Percentiles rank a stretch among this genome's conserved stretches.
phyloP scores from a whole-genome alignment of 257 asterid genomes.

The Mitragyna speciosa region DNA sequence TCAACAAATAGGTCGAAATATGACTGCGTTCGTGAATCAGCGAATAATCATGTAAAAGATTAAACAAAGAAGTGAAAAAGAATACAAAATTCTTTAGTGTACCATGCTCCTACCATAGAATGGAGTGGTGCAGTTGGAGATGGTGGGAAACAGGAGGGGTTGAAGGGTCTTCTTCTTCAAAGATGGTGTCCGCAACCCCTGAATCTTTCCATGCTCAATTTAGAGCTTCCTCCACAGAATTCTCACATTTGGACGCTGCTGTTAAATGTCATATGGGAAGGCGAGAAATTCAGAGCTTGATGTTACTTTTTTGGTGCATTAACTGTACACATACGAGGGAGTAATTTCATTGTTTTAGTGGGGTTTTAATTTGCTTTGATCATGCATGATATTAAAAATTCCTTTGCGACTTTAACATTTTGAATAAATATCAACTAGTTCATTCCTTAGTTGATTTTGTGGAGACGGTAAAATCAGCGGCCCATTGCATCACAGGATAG shows the following conservation, averaged over 20 bases:
- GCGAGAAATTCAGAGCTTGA: conserved; percentile 10
- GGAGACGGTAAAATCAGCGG: not conserved
- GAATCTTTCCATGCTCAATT: conserved; percentile 45
- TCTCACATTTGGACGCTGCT: conserved; percentile 1
- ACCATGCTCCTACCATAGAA: conserved; percentile 37
- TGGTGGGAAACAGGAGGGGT: conserved; percentile 37
- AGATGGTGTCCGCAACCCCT: conserved; percentile 69
- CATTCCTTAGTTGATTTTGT: not conserved
- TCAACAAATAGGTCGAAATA: not conserved
- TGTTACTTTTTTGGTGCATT: conserved; percentile 43
- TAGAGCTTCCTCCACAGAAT: conserved; percentile 13
- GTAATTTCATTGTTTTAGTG: conserved; percentile 15
- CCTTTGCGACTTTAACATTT: not conserved
- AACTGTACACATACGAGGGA: conserved; percentile 54
- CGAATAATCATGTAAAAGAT: not conserved
- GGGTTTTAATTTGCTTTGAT: not conserved
- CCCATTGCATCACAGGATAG: not conserved
- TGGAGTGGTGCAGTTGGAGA: conserved; percentile 41
- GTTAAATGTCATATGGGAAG: conserved; percentile 11
- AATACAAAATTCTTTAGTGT: not conserved
- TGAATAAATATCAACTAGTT: not conserved
- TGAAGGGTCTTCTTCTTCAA: conserved; percentile 69
- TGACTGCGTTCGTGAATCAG: no score
- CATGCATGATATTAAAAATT: not conserved
- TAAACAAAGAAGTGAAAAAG: not conserved